Conservation (phyloP, 1,284 basidiomycete genomes). For the Ustilago nuda region DNA sequence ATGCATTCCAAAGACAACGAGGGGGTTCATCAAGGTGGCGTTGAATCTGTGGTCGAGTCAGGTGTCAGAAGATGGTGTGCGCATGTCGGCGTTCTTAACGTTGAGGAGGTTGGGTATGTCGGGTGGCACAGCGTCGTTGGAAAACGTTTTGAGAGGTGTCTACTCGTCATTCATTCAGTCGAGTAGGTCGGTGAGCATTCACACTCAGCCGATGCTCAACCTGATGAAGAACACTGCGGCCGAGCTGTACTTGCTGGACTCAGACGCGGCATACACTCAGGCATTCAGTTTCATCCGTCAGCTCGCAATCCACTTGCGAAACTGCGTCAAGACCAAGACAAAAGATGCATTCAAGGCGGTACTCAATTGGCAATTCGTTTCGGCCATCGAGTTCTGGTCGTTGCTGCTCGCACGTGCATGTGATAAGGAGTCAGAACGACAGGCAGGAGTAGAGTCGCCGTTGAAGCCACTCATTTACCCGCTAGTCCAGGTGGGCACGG, state of each 20-base stretch:
- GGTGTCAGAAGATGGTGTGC: slow-evolving; percentile 79
- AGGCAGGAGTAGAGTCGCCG: slow-evolving; percentile 75
- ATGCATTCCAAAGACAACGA: slow-evolving; percentile 57
- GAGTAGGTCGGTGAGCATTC: slow-evolving; percentile 82
- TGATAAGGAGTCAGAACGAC: slow-evolving; percentile 46
- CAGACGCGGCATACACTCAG: slow-evolving; percentile 83
- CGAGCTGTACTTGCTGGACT: slow-evolving; percentile 83
- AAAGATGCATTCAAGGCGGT: slow-evolving; percentile 66
- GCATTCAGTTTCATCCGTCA: slow-evolving; percentile 97
- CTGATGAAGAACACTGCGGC: slow-evolving; percentile 98
- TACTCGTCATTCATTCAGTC: slow-evolving; percentile 86
- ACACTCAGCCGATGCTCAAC: slow-evolving; percentile 92
- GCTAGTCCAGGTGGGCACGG: slow-evolving; percentile 90
- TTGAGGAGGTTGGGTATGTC: slow-evolving; percentile 83
- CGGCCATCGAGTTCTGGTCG: slow-evolving; percentile 96
- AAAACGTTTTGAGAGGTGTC: slow-evolving; percentile 87
- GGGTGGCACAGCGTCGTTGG: slow-evolving; percentile 83
- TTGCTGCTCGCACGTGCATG: slow-evolving; percentile 73
- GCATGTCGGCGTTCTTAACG: slow-evolving; percentile 88
- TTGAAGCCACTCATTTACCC: slow-evolving; percentile 92
- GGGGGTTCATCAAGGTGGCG: slow-evolving; percentile 63
- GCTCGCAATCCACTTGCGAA: slow-evolving; percentile 90
- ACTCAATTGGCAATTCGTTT: slow-evolving; percentile 94
- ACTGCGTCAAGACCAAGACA: slow-evolving; percentile 86
- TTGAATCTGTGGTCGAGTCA: slow-evolving; percentile 75